Conservation (phyloP, 192 early-diverging fungal genomes). For the Coemansia biformis region DNA sequence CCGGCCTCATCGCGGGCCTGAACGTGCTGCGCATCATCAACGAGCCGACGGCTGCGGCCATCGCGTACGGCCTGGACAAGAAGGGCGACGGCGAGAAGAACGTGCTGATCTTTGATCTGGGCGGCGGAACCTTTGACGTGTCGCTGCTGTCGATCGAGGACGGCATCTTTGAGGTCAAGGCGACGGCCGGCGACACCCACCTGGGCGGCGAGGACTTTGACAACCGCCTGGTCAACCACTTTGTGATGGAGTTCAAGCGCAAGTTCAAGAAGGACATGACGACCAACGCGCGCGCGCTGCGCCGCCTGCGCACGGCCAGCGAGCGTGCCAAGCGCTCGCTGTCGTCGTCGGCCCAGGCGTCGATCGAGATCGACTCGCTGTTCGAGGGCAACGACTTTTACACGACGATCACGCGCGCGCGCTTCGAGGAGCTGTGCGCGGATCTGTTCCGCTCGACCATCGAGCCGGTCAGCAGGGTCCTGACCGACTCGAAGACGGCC, state of each 20-base stretch:
- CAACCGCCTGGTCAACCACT: conserved; percentile 96
- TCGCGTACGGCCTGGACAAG: conserved; percentile 99
- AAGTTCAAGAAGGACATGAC: conserved; percentile 91
- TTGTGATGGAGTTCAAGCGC: conserved; percentile 94
- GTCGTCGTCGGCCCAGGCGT: conserved; percentile 88
- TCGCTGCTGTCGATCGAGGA: conserved; percentile 95
- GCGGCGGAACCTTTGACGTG: conserved; percentile 97
- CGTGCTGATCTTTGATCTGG: conserved; percentile 96
- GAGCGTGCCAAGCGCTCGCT: conserved; percentile 98
- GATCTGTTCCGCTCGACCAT: conserved; percentile 94
- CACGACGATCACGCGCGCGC: conserved; percentile 95
- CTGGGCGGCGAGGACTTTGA: conserved; percentile 99
- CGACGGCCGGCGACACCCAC: conserved; percentile 98
- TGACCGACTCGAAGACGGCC: conserved; percentile 93
- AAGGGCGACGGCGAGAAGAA: conserved; percentile 83
- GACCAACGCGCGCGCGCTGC: conserved; percentile 83
- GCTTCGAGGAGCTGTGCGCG: conserved; percentile 98
- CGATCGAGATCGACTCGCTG: conserved; percentile 94
- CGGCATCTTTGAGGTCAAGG: conserved; percentile 98
- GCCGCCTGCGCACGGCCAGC: conserved; percentile 94
- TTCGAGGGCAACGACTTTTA: conserved; percentile 98
- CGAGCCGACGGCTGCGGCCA: conserved; percentile 98
- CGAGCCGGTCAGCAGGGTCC: conserved; percentile 94
- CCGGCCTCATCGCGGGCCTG: conserved; percentile 91
- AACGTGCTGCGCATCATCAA: conserved; percentile 99